Conservation (phyloP, 345 rosid species). For the Citrus reticulata region DNA sequence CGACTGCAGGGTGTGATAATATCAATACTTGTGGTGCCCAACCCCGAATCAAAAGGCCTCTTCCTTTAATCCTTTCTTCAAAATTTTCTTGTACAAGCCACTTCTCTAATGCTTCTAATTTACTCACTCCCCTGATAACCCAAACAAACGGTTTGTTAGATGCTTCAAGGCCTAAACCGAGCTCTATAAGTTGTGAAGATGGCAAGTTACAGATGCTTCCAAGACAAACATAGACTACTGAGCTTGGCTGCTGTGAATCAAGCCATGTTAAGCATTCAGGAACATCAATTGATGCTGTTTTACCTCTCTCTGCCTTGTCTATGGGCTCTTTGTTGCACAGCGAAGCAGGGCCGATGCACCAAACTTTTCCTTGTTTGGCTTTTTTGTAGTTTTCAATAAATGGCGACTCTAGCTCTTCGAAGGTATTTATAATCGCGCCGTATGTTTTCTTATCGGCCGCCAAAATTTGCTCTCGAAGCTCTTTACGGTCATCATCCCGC, state of each 20-base stretch:
- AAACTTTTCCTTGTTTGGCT: neutral
- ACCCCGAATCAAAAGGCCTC: conserved; percentile 21
- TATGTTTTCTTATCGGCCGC: conserved; percentile 9
- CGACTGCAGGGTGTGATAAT: conserved; percentile 20
- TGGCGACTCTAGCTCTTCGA: neutral
- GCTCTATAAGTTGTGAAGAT: neutral
- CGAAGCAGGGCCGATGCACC: neutral
- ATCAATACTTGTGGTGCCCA: conserved; percentile 29
- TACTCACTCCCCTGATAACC: neutral
- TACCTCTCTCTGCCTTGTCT: neutral
- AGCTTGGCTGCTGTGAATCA: neutral
- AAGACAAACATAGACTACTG: neutral
- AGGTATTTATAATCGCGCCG: neutral
- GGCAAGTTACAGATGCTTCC: neutral
- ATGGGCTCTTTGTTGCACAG: neutral
- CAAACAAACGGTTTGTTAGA: neutral
- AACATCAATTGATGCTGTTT: neutral
- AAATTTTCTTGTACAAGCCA: neutral
- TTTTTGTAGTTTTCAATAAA: neutral
- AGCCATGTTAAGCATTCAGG: neutral
- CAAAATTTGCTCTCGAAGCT: neutral
- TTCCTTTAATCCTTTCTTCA: neutral
- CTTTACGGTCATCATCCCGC: neutral
- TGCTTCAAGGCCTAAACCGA: neutral
- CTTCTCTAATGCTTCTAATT: neutral